Evolutionary conservation across 352 stramenopile genomes (phyloP).

Genomic region (Thraustochytrium striatum): DNA sequence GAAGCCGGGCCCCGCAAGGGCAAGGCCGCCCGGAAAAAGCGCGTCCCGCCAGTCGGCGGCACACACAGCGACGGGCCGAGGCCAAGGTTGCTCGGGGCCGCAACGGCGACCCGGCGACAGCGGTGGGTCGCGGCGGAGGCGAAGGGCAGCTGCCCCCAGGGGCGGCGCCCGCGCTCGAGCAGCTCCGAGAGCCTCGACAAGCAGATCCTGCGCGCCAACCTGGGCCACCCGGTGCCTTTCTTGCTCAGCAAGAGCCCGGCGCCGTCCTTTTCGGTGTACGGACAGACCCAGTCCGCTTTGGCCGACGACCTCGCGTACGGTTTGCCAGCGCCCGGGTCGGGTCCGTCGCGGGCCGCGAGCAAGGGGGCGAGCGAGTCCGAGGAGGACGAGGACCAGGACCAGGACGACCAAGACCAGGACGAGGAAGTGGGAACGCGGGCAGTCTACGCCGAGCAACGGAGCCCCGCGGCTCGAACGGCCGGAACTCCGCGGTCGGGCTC

Average conservation of each 20-base stretch:
- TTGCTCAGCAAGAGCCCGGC: background rate
- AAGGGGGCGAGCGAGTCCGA: background rate
- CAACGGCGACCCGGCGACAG: too few species aligned
- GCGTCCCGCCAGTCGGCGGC: background rate
- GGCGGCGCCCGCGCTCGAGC: background rate
- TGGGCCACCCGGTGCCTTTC: constrained; percentile 8
- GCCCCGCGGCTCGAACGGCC: too few species aligned
- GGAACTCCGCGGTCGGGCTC: too few species aligned
- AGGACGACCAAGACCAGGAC: background rate
- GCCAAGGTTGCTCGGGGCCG: too few species aligned
- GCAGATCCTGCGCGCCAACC: constrained; percentile 3
- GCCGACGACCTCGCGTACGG: constrained; percentile 9
- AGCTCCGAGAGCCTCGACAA: constrained; percentile 18
- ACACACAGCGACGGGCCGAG: too few species aligned
- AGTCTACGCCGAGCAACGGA: background rate
- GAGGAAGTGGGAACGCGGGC: background rate
- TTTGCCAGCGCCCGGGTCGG: background rate
- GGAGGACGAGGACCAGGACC: background rate
- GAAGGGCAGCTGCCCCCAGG: background rate
- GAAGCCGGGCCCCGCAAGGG: background rate
- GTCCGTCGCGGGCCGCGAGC: background rate
- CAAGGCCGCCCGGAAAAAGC: background rate
- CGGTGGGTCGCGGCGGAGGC: background rate
- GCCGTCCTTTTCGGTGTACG: constrained; percentile 37
- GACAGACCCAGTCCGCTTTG: background rate